Evolutionary conservation across 2,329 filamentous ascomycete genomes (phyloP).

Genomic region (Neonectria sp.): DNA sequence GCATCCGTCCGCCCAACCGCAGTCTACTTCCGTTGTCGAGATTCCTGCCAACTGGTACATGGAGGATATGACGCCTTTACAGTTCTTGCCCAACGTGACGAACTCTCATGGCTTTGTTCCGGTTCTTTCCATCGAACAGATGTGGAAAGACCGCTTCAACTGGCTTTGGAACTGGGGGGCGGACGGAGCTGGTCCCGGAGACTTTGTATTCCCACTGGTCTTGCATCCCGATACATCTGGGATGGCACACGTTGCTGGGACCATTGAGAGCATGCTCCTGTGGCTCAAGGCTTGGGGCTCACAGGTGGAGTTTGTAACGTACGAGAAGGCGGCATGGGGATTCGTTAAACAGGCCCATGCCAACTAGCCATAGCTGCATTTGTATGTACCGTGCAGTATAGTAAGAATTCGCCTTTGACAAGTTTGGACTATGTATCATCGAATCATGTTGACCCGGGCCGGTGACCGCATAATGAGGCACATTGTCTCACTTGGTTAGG

Average conservation of each 20-base stretch:
- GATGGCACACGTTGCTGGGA: slow-evolving; percentile 29
- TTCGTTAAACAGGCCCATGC: slow-evolving; percentile 1
- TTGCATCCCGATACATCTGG: slow-evolving; percentile 30
- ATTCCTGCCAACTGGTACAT: slow-evolving; percentile 34
- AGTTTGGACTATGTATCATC: neutral
- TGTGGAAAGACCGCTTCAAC: slow-evolving; percentile 28
- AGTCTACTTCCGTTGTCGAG: slow-evolving; percentile 16
- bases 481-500: neutral
- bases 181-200: slow-evolving; percentile 15
- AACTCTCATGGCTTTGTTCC: slow-evolving; percentile 29
- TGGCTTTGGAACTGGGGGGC: slow-evolving; percentile 21
- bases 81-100: slow-evolving; percentile 29
- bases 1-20: slow-evolving; percentile 12
- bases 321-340: slow-evolving; percentile 12
- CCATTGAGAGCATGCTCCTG: slow-evolving; percentile 21
- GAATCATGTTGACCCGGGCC: neutral
- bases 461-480: neutral
- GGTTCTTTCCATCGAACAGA: slow-evolving; percentile 13
- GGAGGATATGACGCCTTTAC: slow-evolving; percentile 33
- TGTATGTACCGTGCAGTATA: neutral
- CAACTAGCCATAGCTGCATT: slow-evolving; percentile 1
- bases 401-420: neutral
- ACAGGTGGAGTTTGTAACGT: slow-evolving; percentile 29
- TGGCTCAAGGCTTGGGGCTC: slow-evolving; percentile 31
- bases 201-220: slow-evolving; percentile 27